Percentiles rank a stretch among this genome's conserved stretches.
These are phyloP conservation scores for Knoxia roxburghii DNA, from an alignment of 257 asterid species.

Conservation along the genomic window DNA sequence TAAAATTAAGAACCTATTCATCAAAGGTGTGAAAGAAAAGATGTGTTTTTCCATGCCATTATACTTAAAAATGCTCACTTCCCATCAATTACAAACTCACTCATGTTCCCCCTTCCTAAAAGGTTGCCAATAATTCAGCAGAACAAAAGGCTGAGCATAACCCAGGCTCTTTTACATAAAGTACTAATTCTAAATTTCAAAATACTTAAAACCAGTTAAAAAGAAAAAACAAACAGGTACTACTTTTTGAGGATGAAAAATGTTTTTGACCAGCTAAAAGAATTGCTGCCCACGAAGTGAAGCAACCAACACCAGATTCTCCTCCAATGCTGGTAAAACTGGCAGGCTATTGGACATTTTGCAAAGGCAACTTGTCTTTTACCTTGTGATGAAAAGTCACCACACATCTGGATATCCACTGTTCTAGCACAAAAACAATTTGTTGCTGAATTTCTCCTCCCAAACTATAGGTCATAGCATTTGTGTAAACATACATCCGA, in stretches of 20 bases:
- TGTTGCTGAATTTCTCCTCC: too few relatives aligned
- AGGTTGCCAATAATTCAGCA: neutral
- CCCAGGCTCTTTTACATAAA: neutral
- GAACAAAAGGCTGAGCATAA: neutral
- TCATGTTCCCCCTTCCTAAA: neutral
- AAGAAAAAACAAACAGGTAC: too few relatives aligned
- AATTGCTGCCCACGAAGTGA: neutral
- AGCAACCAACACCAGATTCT: neutral
- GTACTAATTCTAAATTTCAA: too few relatives aligned
- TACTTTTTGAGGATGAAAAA: neutral
- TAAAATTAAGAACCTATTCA: constrained; percentile 2
- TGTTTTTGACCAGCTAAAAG: neutral
- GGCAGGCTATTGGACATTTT: neutral
- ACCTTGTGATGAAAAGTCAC: neutral
- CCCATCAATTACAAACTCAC: neutral
- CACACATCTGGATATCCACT: neutral
- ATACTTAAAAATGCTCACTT: neutral
- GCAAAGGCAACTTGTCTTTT: neutral
- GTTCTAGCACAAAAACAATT: too few relatives aligned
- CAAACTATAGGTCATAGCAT: too few relatives aligned
- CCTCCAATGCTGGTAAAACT: neutral
- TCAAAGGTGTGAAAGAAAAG: neutral
- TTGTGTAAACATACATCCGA: too few relatives aligned
- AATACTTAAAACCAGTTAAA: neutral
- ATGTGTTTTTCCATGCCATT: neutral